Conservation (phyloP, 2,329 filamentous ascomycete species). For the Ascomycota sp. region DNA sequence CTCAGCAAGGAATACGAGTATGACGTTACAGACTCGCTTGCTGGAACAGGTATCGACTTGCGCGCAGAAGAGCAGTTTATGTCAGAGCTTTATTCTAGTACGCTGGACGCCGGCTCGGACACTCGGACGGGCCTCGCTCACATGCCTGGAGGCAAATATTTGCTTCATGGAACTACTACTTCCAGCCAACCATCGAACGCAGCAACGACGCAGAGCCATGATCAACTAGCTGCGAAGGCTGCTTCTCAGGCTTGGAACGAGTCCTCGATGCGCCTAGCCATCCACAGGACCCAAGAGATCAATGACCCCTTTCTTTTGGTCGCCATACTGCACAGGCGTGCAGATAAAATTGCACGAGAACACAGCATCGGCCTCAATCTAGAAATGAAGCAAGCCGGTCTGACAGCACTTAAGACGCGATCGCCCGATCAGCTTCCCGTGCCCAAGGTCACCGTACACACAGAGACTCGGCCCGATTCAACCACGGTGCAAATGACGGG, state of each 20-base stretch:
- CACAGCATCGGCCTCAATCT: conserved; percentile 34
- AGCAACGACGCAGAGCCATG: conserved; percentile 27
- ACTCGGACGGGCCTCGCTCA: conserved; percentile 27
- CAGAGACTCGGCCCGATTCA: conserved; percentile 38
- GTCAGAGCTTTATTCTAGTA: conserved; percentile 41
- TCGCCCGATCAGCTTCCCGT: conserved; percentile 26
- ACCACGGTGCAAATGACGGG: conserved; percentile 41
- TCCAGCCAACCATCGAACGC: conserved; percentile 39
- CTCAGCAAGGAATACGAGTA: conserved; percentile 43
- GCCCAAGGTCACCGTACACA: conserved; percentile 31
- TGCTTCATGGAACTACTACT: conserved; percentile 44
- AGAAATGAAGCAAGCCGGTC: conserved; percentile 27
- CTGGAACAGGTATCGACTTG: conserved; percentile 70
- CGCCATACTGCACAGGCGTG: conserved; percentile 36
- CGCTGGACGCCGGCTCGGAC: conserved; percentile 23
- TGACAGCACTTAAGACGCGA: conserved; percentile 26
- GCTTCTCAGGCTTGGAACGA: conserved; percentile 45
- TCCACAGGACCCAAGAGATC: conserved; percentile 45
- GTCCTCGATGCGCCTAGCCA: conserved; percentile 40
- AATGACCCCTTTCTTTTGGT: conserved; percentile 54
- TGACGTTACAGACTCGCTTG: conserved; percentile 66
- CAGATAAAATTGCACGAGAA: conserved; percentile 35
- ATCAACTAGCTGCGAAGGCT: conserved; percentile 44
- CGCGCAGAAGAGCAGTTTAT: conserved; percentile 71
- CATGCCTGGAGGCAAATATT: conserved; percentile 30